phyloP scores from a whole-genome alignment of 1,284 basidiomycete species.

The Tilletia caries region DNA sequence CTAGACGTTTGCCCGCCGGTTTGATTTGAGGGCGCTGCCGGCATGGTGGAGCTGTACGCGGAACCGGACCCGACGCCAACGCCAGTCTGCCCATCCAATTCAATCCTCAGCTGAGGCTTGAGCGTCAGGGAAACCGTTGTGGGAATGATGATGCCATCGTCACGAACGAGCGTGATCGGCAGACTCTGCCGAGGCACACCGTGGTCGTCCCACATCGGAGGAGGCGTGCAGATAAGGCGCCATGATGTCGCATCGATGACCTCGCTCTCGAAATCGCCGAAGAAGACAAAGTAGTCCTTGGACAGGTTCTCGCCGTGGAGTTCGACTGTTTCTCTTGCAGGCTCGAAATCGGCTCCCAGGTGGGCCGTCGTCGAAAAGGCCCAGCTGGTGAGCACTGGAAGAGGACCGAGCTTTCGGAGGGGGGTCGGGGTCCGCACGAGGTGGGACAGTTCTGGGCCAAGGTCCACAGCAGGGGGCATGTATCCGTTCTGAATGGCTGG shows the following conservation, averaged over 20 bases:
- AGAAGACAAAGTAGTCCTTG: constrained; percentile 79
- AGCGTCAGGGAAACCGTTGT: constrained; percentile 68
- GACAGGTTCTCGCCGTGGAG: constrained; percentile 85
- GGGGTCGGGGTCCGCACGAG: constrained; percentile 48
- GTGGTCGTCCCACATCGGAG: constrained; percentile 28
- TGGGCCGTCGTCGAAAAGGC: constrained; percentile 73
- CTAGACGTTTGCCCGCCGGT: too few species aligned
- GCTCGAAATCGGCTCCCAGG: constrained; percentile 23
- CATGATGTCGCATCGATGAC: constrained; percentile 85
- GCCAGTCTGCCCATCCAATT: too few species aligned
- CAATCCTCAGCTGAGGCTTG: neutral
- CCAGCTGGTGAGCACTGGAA: constrained; percentile 21
- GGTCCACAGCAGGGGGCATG: constrained; percentile 21
- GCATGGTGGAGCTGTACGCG: too few species aligned
- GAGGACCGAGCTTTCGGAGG: constrained; percentile 55
- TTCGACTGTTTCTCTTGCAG: constrained; percentile 66
- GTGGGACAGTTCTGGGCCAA: constrained; percentile 30
- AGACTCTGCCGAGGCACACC: constrained; percentile 53
- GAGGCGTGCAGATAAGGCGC: constrained; percentile 59
- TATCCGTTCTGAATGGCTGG: constrained; percentile 37
- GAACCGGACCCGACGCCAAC: too few species aligned
- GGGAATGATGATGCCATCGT: constrained; percentile 86
- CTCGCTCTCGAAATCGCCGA: constrained; percentile 78
- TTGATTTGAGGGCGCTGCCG: neutral
- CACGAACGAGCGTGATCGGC: constrained; percentile 78